Evolutionary conservation across 78 protist species (phyloP).

Genomic region (Cavenderia fasciculata): DNA sequence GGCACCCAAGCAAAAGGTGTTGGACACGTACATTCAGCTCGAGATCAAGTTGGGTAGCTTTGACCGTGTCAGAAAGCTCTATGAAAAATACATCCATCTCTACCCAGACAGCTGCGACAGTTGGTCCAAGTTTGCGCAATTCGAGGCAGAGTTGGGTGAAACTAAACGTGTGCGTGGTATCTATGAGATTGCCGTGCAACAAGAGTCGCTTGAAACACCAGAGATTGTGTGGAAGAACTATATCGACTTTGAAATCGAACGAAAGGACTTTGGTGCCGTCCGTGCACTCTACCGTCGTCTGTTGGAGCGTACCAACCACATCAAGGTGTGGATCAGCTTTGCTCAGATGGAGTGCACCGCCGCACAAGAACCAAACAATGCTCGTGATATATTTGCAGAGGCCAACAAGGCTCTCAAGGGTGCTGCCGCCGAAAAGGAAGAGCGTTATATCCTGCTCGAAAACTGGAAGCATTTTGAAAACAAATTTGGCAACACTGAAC

Average conservation of each 20-base stretch:
- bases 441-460: conserved; percentile 45
- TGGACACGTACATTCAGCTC: conserved; percentile 84
- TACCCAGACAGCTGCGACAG: conserved; percentile 86
- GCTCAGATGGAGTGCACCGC: conserved; percentile 74
- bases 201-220: conserved; percentile 94
- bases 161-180: conserved; percentile 86
- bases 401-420: conserved; percentile 60
- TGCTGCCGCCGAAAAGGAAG: conserved; percentile 59
- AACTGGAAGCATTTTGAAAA: conserved; percentile 64
- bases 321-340: conserved; percentile 89
- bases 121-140: conserved; percentile 93
- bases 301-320: conserved; percentile 88
- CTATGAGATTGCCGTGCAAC: conserved; percentile 92
- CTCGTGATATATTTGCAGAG: conserved; percentile 58
- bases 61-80: conserved; percentile 89
- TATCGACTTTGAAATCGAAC: conserved; percentile 87
- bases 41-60: conserved; percentile 93
- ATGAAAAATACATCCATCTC: conserved; percentile 88
- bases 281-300: conserved; percentile 89
- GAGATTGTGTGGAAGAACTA: conserved; percentile 94
- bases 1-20: conserved; percentile 86
- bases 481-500: conserved; percentile 64
- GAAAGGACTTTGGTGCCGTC: conserved; percentile 52
- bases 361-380: not conserved
- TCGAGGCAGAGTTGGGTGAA: conserved; percentile 92